Base-by-base conservation (phyloP, 2,329 filamentous ascomycete species). In the Polychaeton citri region DNA sequence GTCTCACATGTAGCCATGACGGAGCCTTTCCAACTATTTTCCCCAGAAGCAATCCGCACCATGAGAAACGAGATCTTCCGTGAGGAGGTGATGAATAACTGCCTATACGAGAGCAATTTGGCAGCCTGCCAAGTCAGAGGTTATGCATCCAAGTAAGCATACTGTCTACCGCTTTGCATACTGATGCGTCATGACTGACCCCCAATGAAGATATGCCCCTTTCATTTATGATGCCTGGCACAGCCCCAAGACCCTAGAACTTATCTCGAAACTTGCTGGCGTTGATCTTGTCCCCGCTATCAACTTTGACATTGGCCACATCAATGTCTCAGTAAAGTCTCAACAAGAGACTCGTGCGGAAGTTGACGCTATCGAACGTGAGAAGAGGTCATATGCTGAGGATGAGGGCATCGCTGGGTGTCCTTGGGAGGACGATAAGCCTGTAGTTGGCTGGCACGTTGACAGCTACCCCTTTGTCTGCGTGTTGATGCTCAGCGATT, bases 401-500 rank as follows among this genome's bases (percentile, higher is more conserved):
- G 30, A 19, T 9, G 30, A 32, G 30, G 13, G 18, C 13, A 32
- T 19, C 17, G 30, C 24, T 15, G 24, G 13, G 10, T 17, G 18
- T 16, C 18, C 30, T 16, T 32, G 12, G 12, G 30, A 19, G 30
- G 13, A 32, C 30, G 13, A 19, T 16, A 19, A 32, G 18, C 18
- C 30, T 10, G 30, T 19, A 17, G 67, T 79, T 19, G 71, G 66
- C 28, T 79, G 74, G 74, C 74, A 79, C 54, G 69, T 60, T 1
- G 76, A 79, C 52, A 74, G 69, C 48, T 79, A 76, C 49, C 74
- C 75, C 0, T 80, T 79, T 48, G 75, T 80, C 13, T 79, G 74
- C 44, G 74, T 80, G n/a, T 64, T 68, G 6, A 80, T 79, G 74
- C 63, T 79, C 19, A 74, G 71, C 24, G 74, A 79, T 47, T 76